Evolutionary conservation across 192 early-diverging fungal species (phyloP).

Genomic region (Coemansia sp.): DNA sequence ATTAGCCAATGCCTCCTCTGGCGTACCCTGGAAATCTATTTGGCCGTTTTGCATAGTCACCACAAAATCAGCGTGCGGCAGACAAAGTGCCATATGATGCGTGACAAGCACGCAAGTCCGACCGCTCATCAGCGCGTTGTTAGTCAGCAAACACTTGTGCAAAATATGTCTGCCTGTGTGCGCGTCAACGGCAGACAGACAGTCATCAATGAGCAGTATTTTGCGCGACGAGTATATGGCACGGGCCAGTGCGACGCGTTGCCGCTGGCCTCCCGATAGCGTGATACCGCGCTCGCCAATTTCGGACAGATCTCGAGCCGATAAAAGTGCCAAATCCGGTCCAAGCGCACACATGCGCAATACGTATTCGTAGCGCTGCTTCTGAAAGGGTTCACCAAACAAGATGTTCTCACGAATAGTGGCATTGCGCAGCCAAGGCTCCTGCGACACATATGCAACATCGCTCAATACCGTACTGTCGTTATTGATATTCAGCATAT

Average conservation of each 20-base stretch:
- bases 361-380: conserved; percentile 70
- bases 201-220: conserved; percentile 77
- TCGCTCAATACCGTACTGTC: conserved; percentile 11
- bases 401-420: conserved; percentile 78
- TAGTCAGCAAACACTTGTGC: conserved; percentile 68
- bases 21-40: conserved; percentile 20
- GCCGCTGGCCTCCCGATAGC: conserved; percentile 82
- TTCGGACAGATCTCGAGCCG: conserved; percentile 83
- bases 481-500: not conserved
- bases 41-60: conserved; percentile 63
- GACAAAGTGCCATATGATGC: conserved; percentile 72
- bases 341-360: conserved; percentile 76
- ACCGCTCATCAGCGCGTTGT: conserved; percentile 56
- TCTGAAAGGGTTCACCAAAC: conserved; percentile 74
- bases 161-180: conserved; percentile 86
- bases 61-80: conserved; percentile 57
- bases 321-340: conserved; percentile 76
- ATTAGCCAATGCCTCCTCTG: conserved; percentile 3
- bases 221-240: conserved; percentile 67
- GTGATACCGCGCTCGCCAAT: conserved; percentile 85
- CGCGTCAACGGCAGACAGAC: conserved; percentile 89
- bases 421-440: conserved; percentile 67
- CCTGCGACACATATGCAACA: conserved; percentile 85
- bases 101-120: conserved; percentile 85
- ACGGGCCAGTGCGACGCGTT: conserved; percentile 80